Base-by-base conservation (phyloP, 306 rosid species). In the Ormosia semicastrata region DNA sequence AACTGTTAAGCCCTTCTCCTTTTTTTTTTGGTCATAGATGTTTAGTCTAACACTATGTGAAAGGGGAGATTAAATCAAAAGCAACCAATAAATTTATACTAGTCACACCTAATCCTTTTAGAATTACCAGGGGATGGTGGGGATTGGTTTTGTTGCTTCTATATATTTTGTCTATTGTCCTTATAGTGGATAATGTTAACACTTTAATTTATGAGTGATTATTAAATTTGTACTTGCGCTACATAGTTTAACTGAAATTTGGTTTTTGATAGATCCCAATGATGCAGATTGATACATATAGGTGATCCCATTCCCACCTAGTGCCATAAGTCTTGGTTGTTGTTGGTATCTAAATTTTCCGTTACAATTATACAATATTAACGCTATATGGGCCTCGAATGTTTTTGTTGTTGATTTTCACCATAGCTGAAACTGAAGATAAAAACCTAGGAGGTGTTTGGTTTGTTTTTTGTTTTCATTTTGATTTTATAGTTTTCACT, bases 401-500 rank as follows among this genome's bases (percentile, higher is more conserved):
- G 24, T 24, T 24, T 24, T 24, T 64, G 46, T 24, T 64, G 46
- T 39, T 82, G 37, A 17, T 34, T 57, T 49, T 44, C 39, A 33
- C 36, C 52, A 39, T 29, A 24, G n/a, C 50, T 40, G 75, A 72
- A 72, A 73, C 39, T 66, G 76, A 67, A 33, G 76, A n/a, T 12
- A 18, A 67, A 10, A 33, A 52, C 66, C n/a, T 39, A 24, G 24
- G 24, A 24, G 24, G 24, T 24, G 24, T 24, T 24, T 24, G 24
- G 24, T 24, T 24, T 24, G 24, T 24, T 0, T 24, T 24, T 24
- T 24, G 24, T 24, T 24, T 24, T 24, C 24, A 24, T 24, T 24
- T 24, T 24, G 24, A 24, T 24, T 24, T 24, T 0, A 24, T 24
- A 24, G 24, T 24, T 24, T 24, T 24, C 24, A 24, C 24, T 24